phyloP scores from a whole-genome alignment of 495 filamentous ascomycete species.

The Podospora sp. region DNA sequence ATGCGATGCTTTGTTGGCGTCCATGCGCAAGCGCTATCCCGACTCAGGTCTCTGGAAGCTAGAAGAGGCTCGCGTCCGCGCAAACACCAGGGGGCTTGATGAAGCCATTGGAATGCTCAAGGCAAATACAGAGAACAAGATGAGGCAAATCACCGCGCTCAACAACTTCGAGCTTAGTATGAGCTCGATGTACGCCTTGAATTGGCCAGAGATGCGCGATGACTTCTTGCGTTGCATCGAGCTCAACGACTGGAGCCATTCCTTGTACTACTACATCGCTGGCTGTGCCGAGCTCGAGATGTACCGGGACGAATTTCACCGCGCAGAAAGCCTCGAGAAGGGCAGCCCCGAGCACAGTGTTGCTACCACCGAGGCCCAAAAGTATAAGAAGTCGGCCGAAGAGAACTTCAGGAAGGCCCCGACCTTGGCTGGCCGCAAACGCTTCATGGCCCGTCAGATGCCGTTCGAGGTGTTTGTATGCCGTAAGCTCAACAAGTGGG shows the following conservation, averaged over 20 bases:
- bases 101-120: slow-evolving; percentile 66
- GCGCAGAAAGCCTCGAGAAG: slow-evolving; percentile 53
- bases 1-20: slow-evolving; percentile 66
- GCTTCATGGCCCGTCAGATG: slow-evolving; percentile 83
- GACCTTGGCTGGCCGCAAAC: slow-evolving; percentile 77
- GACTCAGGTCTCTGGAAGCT: slow-evolving; percentile 84
- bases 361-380: slow-evolving; percentile 34
- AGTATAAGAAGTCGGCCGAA: slow-evolving; percentile 62
- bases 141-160: slow-evolving; percentile 82
- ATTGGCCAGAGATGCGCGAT: slow-evolving; percentile 69
- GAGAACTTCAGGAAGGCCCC: slow-evolving; percentile 73
- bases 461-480: slow-evolving; percentile 88
- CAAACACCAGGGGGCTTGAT: slow-evolving; percentile 67
- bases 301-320: slow-evolving; percentile 65
- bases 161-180: slow-evolving; percentile 83
- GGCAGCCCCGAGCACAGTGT: slow-evolving; percentile 42
- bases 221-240: slow-evolving; percentile 78
- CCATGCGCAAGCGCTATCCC: slow-evolving; percentile 78
- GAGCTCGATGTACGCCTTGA: slow-evolving; percentile 75
- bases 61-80: slow-evolving; percentile 82
- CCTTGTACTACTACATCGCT: slow-evolving; percentile 88
- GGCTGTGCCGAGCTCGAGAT: slow-evolving; percentile 75
- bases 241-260: slow-evolving; percentile 89
- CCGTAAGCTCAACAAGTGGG: slow-evolving; percentile 89
- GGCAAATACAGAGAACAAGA: slow-evolving; percentile 62